A percentile compares a stretch with the other conserved stretches of the same genome.
phyloP scores from a whole-genome alignment of 192 early-diverging fungal species.

The Backusella liffmaniae region DNA sequence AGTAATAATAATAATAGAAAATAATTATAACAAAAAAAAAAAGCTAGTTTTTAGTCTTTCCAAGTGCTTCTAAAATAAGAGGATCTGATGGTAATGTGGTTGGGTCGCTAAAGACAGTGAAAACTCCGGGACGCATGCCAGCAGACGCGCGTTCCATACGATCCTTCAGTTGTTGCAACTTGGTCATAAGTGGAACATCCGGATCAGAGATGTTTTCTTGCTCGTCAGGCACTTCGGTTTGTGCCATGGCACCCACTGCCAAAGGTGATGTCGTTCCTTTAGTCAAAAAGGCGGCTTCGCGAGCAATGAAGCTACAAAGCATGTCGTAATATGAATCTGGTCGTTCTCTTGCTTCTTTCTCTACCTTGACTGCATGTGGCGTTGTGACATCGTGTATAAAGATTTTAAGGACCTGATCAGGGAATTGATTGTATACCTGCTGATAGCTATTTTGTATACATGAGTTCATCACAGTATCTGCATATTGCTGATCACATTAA shows the following conservation, averaged over 20 bases:
- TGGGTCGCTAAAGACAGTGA: conserved; percentile 20
- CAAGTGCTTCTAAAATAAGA: conserved; percentile 23
- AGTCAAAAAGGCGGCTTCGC: conserved; percentile 2
- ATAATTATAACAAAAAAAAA: neutral
- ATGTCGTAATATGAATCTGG: conserved; percentile 8
- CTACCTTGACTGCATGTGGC: conserved; percentile 26
- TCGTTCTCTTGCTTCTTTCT: conserved; percentile 9
- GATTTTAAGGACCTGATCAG: conserved; percentile 36
- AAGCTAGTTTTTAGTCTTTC: neutral
- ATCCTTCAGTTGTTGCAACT: conserved; percentile 20
- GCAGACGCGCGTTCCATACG: conserved; percentile 21
- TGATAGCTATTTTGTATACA: conserved; percentile 21
- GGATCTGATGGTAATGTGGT: conserved; percentile 21
- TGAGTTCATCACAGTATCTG: neutral
- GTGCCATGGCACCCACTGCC: conserved; percentile 30
- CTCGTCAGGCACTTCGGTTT: conserved; percentile 23
- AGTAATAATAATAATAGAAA: neutral
- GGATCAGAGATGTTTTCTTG: conserved; percentile 22
- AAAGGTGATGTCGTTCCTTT: conserved; percentile 2
- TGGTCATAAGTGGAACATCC: conserved; percentile 11
- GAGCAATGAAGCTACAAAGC: conserved; percentile 15
- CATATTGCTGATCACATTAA: conserved; percentile 2
- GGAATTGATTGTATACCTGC: conserved; percentile 29
- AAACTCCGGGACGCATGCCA: conserved; percentile 28
- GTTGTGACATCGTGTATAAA: conserved; percentile 43